A percentile compares a stretch with the other conserved stretches of the same genome.
These are phyloP conservation scores for Diddensiella transvaalensis DNA, from an alignment of 805 yeast genomes.

Conservation along the genomic window DNA sequence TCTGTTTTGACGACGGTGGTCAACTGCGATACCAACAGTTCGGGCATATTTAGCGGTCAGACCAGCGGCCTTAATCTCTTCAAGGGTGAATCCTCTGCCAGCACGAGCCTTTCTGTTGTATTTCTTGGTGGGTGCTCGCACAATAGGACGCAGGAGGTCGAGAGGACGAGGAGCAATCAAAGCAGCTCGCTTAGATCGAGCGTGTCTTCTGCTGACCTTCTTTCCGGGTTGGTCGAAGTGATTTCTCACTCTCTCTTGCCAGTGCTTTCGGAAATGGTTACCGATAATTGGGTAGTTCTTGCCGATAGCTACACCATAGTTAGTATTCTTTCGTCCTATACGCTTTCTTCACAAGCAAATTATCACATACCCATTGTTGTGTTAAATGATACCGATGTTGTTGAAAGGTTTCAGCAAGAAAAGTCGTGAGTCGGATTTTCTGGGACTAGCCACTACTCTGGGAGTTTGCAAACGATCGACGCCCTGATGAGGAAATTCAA, in stretches of 20 bases:
- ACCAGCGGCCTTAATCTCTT: slow-evolving; percentile 98
- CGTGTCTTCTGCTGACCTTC: slow-evolving; percentile 93
- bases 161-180: slow-evolving; percentile 96
- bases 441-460: too few relatives aligned
- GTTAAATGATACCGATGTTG: not conserved
- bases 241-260: slow-evolving; percentile 99
- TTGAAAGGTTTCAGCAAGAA: not conserved
- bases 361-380: not conserved
- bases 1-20: slow-evolving; percentile 99
- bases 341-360: too few relatives aligned
- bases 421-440: too few relatives aligned
- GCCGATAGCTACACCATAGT: slow-evolving; percentile 69
- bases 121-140: slow-evolving; percentile 97
- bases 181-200: slow-evolving; percentile 93
- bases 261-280: slow-evolving; percentile 99
- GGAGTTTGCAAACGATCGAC: too few relatives aligned
- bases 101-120: slow-evolving; percentile 99
- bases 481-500: too few relatives aligned
- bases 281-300: slow-evolving; percentile 98
- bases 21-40: slow-evolving; percentile 98
- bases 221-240: slow-evolving; percentile 99
- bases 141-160: slow-evolving; percentile 94
- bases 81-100: slow-evolving; percentile 98
- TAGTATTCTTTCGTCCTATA: too few relatives aligned
- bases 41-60: slow-evolving; percentile 92